A percentile compares a stretch with the other conserved stretches of the same genome.
Evolutionary conservation across 768 basidiomycete species (phyloP).

Genomic region (Tulasnella sp.): DNA sequence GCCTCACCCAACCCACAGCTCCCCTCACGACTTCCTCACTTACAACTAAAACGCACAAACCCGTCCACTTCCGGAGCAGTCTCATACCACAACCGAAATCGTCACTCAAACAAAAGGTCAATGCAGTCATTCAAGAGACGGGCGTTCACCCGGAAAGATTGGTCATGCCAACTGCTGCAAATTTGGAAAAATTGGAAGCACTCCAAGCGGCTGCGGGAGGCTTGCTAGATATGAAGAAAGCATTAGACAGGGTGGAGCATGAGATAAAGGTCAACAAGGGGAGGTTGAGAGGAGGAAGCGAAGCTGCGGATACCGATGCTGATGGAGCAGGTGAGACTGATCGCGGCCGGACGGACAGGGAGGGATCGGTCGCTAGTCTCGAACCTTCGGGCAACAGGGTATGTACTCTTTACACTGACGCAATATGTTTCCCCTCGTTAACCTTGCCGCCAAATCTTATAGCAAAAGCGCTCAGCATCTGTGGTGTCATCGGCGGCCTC

Average conservation of each 20-base stretch:
- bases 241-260: slow-evolving; percentile 82
- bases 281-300: slow-evolving; percentile 58
- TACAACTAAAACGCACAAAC: slow-evolving; percentile 77
- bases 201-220: slow-evolving; percentile 71
- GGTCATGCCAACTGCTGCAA: slow-evolving; percentile 93
- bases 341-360: slow-evolving; percentile 46
- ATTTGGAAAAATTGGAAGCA: slow-evolving; percentile 70
- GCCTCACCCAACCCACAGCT: slow-evolving; percentile 27
- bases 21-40: slow-evolving; percentile 47
- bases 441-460: not conserved
- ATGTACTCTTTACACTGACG: not conserved
- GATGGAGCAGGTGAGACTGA: slow-evolving; percentile 37
- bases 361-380: not conserved
- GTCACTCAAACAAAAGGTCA: slow-evolving; percentile 72
- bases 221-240: slow-evolving; percentile 87
- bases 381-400: slow-evolving; percentile 20
- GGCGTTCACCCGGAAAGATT: slow-evolving; percentile 72
- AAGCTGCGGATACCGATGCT: slow-evolving; percentile 53
- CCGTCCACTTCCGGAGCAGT: slow-evolving; percentile 83
- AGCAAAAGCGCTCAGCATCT: slow-evolving; percentile 38
- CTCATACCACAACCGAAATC: slow-evolving; percentile 82
- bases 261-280: slow-evolving; percentile 75
- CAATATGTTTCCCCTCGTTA: not conserved
- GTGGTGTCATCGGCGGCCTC: slow-evolving; percentile 38
- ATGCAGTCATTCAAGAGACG: slow-evolving; percentile 74